Evolutionary conservation across 163 green algal species (phyloP).

Genomic region (Chloromonas sp.): DNA sequence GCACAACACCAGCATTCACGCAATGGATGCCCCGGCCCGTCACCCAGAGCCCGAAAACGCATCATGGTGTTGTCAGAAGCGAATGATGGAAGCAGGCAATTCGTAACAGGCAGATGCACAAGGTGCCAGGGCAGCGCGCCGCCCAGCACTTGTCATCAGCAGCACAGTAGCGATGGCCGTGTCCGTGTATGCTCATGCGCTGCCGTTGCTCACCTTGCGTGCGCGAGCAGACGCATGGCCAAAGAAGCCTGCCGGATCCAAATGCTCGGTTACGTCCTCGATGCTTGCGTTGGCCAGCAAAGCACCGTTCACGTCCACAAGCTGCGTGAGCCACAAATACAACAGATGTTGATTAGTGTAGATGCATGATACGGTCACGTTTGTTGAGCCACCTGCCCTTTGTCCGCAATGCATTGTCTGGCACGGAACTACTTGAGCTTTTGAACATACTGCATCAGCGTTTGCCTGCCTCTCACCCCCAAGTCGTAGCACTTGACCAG

Average conservation of each 20-base stretch:
- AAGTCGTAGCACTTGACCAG: slow-evolving; percentile 23
- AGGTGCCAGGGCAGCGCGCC: too few relatives aligned
- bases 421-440: not conserved
- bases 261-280: slow-evolving; percentile 6
- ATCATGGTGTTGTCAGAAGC: too few relatives aligned
- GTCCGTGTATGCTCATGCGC: not conserved
- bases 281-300: slow-evolving; percentile 5
- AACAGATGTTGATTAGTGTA: too few relatives aligned
- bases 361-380: too few relatives aligned
- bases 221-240: slow-evolving; percentile 6
- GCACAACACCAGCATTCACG: too few relatives aligned
- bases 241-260: slow-evolving; percentile 20
- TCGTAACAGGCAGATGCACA: not conserved
- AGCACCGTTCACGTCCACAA: slow-evolving; percentile 12
- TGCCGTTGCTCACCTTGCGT: slow-evolving; percentile 7
- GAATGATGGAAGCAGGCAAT: not conserved
- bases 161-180: not conserved
- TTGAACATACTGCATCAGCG: not conserved
- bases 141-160: too few relatives aligned
- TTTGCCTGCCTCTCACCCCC: not conserved
- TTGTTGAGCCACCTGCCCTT: too few relatives aligned
- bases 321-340: slow-evolving; percentile 3
- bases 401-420: not conserved
- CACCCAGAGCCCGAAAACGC: too few relatives aligned
- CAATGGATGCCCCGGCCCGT: too few relatives aligned